phyloP scores from a whole-genome alignment of 192 early-diverging fungal genomes.

The Backusella tuberculispora region DNA sequence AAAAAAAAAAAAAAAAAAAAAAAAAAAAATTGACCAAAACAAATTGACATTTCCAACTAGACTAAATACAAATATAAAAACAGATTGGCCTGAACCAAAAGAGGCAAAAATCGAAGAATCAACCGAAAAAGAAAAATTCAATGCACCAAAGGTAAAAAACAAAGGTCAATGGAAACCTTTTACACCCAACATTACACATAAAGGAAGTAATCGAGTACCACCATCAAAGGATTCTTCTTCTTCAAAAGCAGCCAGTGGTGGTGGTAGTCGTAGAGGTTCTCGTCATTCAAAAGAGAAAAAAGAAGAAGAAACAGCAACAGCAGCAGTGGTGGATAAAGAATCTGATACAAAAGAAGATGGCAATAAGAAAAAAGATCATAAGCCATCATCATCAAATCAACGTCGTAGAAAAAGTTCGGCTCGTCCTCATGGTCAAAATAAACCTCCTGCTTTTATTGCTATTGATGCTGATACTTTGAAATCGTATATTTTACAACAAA shows the following conservation, averaged over 20 bases:
- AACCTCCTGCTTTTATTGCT: constrained; percentile 1
- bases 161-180: constrained; percentile 54
- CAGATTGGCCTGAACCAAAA: constrained; percentile 41
- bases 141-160: constrained; percentile 22
- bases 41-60: background rate
- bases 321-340: background rate
- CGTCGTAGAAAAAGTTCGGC: constrained; percentile 16
- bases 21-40: background rate
- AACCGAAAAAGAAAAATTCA: constrained; percentile 25
- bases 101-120: constrained; percentile 24
- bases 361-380: background rate
- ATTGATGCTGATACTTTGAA: constrained; percentile 53
- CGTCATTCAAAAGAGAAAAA: background rate
- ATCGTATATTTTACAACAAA: constrained; percentile 63
- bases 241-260: too few species aligned
- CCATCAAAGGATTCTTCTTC: background rate
- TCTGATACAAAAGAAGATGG: background rate
- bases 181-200: constrained; percentile 35
- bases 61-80: constrained; percentile 9
- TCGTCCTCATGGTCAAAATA: constrained; percentile 26
- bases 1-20: background rate
- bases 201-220: constrained; percentile 13
- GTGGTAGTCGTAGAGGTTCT: background rate
- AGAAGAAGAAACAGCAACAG: background rate
- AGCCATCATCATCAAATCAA: background rate